These are phyloP conservation scores for Wickerhamiella australiensis DNA, from an alignment of 805 yeast genomes.

Conservation along the genomic window DNA sequence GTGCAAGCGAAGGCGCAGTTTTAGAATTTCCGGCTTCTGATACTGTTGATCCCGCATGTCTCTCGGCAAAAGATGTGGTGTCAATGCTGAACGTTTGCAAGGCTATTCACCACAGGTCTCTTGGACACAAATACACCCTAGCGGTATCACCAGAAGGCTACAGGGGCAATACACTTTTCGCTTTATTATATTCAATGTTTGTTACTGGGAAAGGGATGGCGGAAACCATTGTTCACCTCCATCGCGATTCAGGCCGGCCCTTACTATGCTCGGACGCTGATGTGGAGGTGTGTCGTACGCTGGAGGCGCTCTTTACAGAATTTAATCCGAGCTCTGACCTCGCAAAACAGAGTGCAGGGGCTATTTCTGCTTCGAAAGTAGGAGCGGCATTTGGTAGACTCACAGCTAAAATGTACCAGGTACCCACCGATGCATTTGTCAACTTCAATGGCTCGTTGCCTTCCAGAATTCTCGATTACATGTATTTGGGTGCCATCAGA, in stretches of 20 bases:
- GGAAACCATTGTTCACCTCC: slow-evolving; percentile 55
- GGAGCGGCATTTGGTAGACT: slow-evolving; percentile 7
- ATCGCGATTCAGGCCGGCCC: slow-evolving; percentile 55
- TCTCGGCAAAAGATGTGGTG: slow-evolving; percentile 26
- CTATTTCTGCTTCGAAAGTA: slow-evolving; percentile 10
- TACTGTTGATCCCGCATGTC: slow-evolving; percentile 36
- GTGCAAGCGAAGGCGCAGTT: slow-evolving; percentile 8
- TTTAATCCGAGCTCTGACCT: slow-evolving; percentile 40
- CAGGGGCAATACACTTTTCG: slow-evolving; percentile 74
- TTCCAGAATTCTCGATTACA: slow-evolving; percentile 66
- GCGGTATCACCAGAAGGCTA: slow-evolving; percentile 84
- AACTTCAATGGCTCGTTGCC: slow-evolving; percentile 59
- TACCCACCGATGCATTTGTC: slow-evolving; percentile 24
- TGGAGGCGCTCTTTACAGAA: slow-evolving; percentile 48
- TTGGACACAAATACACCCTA: slow-evolving; percentile 31
- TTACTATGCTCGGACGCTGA: slow-evolving; percentile 75
- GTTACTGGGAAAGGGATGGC: slow-evolving; percentile 47
- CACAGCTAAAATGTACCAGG: slow-evolving; percentile 9
- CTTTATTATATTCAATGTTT: slow-evolving; percentile 60
- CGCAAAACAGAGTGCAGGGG: slow-evolving; percentile 15
- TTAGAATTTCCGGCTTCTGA: slow-evolving; percentile 13
- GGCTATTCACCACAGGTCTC: slow-evolving; percentile 38
- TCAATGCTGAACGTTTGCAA: slow-evolving; percentile 50
- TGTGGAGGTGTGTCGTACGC: slow-evolving; percentile 47
- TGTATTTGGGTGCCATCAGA: slow-evolving; percentile 70